A percentile compares a stretch with the other conserved stretches of the same genome.
Conservation (phyloP, 495 filamentous ascomycete species). For the Penicillium bialowiezense region DNA sequence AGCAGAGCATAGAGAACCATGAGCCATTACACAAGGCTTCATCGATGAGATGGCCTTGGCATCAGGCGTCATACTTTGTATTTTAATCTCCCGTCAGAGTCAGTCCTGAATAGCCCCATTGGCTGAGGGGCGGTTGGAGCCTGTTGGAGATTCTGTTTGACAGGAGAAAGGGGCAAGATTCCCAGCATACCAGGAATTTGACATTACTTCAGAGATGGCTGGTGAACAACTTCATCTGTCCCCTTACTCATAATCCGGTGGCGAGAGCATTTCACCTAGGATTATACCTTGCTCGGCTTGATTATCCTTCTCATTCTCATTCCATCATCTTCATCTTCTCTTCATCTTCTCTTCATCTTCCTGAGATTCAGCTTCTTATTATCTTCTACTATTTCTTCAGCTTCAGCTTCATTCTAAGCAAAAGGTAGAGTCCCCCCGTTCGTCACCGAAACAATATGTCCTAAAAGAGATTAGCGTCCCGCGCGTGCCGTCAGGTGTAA, state of each 20-base stretch:
- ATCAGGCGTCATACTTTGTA: background rate
- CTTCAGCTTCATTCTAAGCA: background rate
- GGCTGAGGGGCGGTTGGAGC: background rate
- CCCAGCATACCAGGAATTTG: conserved; percentile 7
- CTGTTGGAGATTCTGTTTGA: background rate
- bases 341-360: too few species aligned
- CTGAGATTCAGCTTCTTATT: too few species aligned
- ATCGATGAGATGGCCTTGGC: background rate
- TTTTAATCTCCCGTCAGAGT: background rate
- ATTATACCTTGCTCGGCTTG: too few species aligned
- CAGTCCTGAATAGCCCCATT: background rate
- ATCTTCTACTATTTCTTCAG: background rate
- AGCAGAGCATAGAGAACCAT: too few species aligned
- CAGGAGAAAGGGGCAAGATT: background rate
- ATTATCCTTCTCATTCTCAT: too few species aligned
- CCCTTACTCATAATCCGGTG: background rate
- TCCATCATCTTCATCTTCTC: too few species aligned
- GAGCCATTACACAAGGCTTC: too few species aligned
- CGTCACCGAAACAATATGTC: conserved; percentile 26
- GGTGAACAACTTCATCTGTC: conserved; percentile 11
- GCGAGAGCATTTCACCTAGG: too few species aligned
- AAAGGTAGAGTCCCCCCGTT: background rate
- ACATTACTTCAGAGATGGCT: background rate
- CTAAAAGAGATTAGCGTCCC: conserved; percentile 30
- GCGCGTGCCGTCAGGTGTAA: conserved; percentile 31